Evolutionary conservation across 345 rosid species (phyloP).

Genomic region (Litchi chinensis): DNA sequence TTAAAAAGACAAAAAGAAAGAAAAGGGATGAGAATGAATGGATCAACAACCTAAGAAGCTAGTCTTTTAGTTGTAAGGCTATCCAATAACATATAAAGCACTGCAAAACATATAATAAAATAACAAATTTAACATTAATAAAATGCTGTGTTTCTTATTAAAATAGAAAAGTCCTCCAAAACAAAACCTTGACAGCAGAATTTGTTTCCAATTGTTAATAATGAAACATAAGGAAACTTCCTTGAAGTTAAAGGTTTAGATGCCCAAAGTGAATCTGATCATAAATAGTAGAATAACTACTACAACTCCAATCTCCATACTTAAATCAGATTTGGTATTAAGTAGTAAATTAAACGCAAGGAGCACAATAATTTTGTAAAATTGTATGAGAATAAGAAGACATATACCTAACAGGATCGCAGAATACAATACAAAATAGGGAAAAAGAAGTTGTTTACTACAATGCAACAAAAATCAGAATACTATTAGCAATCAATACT

Average conservation of each 20-base stretch:
- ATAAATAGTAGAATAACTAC: neutral
- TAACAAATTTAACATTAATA: no score
- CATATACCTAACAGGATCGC: neutral
- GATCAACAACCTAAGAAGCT: neutral
- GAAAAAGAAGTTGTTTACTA: neutral
- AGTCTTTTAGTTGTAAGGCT: no score
- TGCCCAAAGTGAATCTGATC: no score
- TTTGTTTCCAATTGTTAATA: no score
- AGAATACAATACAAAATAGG: neutral
- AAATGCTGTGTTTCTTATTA: no score
- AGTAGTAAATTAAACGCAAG: neutral
- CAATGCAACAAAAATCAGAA: neutral
- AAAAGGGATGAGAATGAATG: neutral
- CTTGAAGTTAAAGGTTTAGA: no score
- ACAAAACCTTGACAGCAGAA: no score
- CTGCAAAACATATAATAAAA: no score
- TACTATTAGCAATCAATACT: neutral
- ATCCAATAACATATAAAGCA: no score
- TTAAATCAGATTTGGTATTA: neutral
- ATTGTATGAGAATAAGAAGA: neutral
- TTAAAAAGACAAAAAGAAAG: neutral
- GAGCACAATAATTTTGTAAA: neutral
- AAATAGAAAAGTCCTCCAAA: no score
- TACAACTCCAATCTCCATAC: neutral
- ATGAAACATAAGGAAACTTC: no score